Conservation (phyloP, 352 stramenopile genomes). For the Phytophthora hibernalis region DNA sequence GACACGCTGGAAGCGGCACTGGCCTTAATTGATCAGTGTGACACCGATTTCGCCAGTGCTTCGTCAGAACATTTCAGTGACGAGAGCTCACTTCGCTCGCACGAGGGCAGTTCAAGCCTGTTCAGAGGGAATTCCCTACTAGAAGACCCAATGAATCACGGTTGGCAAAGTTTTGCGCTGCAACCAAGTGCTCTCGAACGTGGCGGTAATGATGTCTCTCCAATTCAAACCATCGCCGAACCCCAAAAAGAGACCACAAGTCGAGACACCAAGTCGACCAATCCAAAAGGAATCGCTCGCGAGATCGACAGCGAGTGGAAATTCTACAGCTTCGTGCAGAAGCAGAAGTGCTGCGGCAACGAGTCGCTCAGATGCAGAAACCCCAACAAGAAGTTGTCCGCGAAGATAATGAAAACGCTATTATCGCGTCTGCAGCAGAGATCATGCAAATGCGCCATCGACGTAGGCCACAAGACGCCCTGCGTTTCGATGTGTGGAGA, state of each 20-base stretch:
- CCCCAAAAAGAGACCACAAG: too few species aligned
- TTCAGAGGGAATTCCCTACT: too few species aligned
- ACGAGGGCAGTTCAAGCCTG: too few species aligned
- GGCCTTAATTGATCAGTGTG: slow-evolving; percentile 1
- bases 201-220: too few species aligned
- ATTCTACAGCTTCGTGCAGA: slow-evolving; percentile 1
- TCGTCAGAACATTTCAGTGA: background rate
- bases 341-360: slow-evolving; percentile 2
- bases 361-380: background rate
- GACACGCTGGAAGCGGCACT: background rate
- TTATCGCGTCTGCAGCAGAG: background rate
- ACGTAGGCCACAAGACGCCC: background rate
- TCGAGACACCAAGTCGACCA: background rate
- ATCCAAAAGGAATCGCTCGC: slow-evolving; percentile 1
- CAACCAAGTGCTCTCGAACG: too few species aligned
- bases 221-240: too few species aligned
- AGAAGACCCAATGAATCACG: too few species aligned
- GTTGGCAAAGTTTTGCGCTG: too few species aligned
- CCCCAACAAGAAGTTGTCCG: background rate
- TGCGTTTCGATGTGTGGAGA: slow-evolving; percentile 4
- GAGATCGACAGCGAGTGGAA: slow-evolving; percentile 8
- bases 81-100: background rate
- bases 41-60: background rate
- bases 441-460: background rate
- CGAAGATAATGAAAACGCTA: too few species aligned